Conservation (phyloP, 2,329 filamentous ascomycete species). For the Hypoxylon sp. region DNA sequence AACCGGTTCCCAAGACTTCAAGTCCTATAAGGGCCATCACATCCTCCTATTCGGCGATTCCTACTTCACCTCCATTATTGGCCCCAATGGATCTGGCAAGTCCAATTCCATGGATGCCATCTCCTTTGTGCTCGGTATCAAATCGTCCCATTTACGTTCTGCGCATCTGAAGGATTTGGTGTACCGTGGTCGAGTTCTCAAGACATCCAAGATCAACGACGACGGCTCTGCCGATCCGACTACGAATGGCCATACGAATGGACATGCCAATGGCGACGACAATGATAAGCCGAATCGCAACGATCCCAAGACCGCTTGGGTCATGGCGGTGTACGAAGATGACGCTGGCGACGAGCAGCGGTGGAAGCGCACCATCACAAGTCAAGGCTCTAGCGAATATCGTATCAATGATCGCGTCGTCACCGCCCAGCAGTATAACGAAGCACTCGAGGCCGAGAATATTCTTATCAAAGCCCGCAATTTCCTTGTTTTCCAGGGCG, state of each 20-base stretch:
- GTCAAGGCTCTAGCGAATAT: constrained; percentile 89
- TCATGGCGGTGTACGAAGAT: constrained; percentile 99
- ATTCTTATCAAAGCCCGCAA: constrained; percentile 98
- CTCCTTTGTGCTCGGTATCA: constrained; percentile 97
- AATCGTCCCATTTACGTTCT: constrained; percentile 96
- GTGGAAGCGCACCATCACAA: constrained; percentile 96
- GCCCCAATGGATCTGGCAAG: constrained; percentile 99
- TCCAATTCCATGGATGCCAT: constrained; percentile 99
- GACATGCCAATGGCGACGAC: constrained; percentile 69
- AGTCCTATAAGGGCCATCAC: constrained; percentile 98
- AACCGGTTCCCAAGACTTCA: constrained; percentile 78
- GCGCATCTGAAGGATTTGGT: constrained; percentile 93
- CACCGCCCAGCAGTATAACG: constrained; percentile 91
- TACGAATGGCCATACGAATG: constrained; percentile 71
- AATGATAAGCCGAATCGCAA: constrained; percentile 74
- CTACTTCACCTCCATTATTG: constrained; percentile 99
- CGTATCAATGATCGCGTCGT: constrained; percentile 94
- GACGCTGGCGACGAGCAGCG: constrained; percentile 94
- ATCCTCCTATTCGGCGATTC: constrained; percentile 94
- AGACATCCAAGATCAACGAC: constrained; percentile 91
- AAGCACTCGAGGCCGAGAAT: constrained; percentile 90
- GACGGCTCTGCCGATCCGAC: constrained; percentile 77
- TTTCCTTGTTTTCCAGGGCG: constrained; percentile 97
- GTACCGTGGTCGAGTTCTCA: constrained; percentile 93
- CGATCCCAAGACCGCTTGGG: constrained; percentile 96